Percentiles rank a stretch among this genome's conserved stretches.
phyloP scores from a whole-genome alignment of 2,329 filamentous ascomycete species.

The Talaromyces sp. region DNA sequence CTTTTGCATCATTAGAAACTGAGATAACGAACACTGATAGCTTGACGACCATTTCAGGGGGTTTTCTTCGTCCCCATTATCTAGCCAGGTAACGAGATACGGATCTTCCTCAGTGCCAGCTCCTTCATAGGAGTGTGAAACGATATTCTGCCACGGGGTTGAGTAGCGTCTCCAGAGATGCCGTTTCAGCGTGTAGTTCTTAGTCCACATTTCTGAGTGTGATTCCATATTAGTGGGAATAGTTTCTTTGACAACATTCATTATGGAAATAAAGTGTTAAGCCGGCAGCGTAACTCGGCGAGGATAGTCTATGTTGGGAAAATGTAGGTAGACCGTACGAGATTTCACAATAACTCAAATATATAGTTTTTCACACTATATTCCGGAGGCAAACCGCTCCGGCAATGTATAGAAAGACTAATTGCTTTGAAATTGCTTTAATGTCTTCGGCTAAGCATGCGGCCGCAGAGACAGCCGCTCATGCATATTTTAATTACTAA shows the following conservation, averaged over 20 bases:
- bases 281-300: too few species aligned
- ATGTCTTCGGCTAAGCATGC: neutral
- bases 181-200: neutral
- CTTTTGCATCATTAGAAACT: neutral
- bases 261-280: neutral
- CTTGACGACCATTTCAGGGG: neutral
- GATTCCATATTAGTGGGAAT: neutral
- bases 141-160: too few species aligned
- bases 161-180: neutral
- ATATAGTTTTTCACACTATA: neutral
- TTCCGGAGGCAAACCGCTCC: neutral
- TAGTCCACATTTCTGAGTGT: neutral
- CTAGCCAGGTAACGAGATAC: neutral
- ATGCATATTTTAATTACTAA: neutral
- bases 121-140: too few species aligned
- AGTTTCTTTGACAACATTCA: neutral
- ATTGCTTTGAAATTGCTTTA: neutral
- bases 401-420: neutral
- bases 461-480: neutral
- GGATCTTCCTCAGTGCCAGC: neutral
- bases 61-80: neutral
- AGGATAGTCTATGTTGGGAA: too few species aligned
- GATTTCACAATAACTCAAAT: neutral
- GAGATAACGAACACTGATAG: neutral
- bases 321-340: neutral